Percentiles rank a stretch among this genome's conserved stretches.
phyloP scores from a whole-genome alignment of 2,329 filamentous ascomycete species.

The Arthrobotrys pseudoclavata region DNA sequence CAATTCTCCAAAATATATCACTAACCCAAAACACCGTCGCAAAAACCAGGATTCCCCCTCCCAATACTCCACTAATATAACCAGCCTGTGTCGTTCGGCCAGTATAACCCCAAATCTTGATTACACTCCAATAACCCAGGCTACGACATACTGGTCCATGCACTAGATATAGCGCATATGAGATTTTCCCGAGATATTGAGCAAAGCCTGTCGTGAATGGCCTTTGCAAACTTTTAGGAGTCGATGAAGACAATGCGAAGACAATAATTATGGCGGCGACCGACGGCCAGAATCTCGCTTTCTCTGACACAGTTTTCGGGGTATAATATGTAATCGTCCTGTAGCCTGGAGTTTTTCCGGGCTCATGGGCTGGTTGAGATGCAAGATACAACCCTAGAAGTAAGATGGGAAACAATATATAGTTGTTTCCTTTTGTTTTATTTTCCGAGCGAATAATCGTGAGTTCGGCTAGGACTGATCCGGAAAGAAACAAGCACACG shows the following conservation, averaged over 20 bases:
- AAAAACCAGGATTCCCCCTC: slow-evolving; percentile 44
- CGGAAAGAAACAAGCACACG: slow-evolving; percentile 61
- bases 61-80: slow-evolving; percentile 43
- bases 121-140: slow-evolving; percentile 58
- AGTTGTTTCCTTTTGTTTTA: slow-evolving; percentile 19
- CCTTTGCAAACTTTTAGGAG: slow-evolving; percentile 61
- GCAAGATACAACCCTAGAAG: slow-evolving; percentile 45
- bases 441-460: slow-evolving; percentile 53
- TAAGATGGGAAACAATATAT: slow-evolving; percentile 39
- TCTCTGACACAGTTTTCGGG: slow-evolving; percentile 59
- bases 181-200: slow-evolving; percentile 64
- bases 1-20: slow-evolving; percentile 61
- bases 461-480: slow-evolving; percentile 62
- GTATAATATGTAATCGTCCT: slow-evolving; percentile 60
- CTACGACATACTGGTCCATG: slow-evolving; percentile 63
- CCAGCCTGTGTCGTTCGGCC: slow-evolving; percentile 24
- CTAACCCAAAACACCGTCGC: slow-evolving; percentile 61
- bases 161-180: slow-evolving; percentile 64
- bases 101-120: slow-evolving; percentile 48
- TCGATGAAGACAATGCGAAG: slow-evolving; percentile 46
- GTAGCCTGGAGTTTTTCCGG: slow-evolving; percentile 61
- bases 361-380: slow-evolving; percentile 33
- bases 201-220: slow-evolving; percentile 64
- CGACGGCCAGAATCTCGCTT: slow-evolving; percentile 64
- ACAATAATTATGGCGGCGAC: slow-evolving; percentile 64